Evolutionary conservation across 108 stramenopile species (phyloP), one percentile per base, ranked within the genome.

Genomic region (Nannochloropsis oceanica): DNA sequence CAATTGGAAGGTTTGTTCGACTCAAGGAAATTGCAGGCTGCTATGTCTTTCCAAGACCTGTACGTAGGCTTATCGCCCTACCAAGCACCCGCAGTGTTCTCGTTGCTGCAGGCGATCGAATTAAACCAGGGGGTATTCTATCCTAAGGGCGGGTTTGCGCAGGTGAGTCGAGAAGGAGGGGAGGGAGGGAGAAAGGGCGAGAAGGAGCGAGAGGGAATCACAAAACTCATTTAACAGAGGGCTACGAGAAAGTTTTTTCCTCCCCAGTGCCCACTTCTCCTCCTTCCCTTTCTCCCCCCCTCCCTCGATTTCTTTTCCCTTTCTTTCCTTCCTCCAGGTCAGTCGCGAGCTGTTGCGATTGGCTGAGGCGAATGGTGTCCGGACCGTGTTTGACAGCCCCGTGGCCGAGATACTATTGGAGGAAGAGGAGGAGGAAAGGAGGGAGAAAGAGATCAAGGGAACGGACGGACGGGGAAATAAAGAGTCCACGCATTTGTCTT

Each of bases 1-100:
- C 85, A 85, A 81, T 85, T 89, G 27, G 13, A 43, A 26, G 42
- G 87, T 18, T 81, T 81, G 43, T 89, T 89, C 82, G 24, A 88
- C 8, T 82, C 12, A 8, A 42, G 42, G 0, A 88, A 88, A 26
- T 82, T 89, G 84, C 84, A 86, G 73, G 94, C 95, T 0, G 81
- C 95, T 81, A 93, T 94, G 10, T 95, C 94, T 85, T 96, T 96
- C 85, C 95, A 96, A 86, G 94, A 96, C 89, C 85, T 96, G 79
- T 96, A 96, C 86, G 96, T 96, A 8, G 86, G 87, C 5, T 86
- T 96, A 24, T 93, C 94, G 84, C 95, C 96, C 26, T 94, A 94
- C 83, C 94, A 93, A 20, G 96, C 96, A 43, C 95, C 96, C 14
- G 96, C 95, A 18, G 95, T 96, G 25, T 96, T 96, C 91, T 94